A percentile compares a stretch with the other conserved stretches of the same genome.
Conservation (phyloP, 2,329 filamentous ascomycete genomes). For the Botryosphaeria dothidea region DNA sequence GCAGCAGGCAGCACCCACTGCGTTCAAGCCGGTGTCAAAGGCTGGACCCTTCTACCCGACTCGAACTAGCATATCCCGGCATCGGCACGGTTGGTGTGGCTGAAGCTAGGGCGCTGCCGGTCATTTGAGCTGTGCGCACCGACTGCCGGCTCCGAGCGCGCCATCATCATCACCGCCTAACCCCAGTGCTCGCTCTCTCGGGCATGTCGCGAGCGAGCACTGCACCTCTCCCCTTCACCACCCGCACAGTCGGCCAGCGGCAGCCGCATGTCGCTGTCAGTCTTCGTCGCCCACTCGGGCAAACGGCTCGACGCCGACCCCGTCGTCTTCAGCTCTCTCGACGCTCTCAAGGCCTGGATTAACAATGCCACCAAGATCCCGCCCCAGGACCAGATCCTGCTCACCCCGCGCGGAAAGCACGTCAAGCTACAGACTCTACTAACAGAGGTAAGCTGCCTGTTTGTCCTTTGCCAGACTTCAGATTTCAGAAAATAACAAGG, state of each 20-base stretch:
- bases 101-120: conserved; percentile 11
- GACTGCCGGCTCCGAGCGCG: conserved; percentile 22
- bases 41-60: background rate
- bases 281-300: conserved; percentile 92
- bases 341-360: conserved; percentile 83
- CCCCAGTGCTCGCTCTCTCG: conserved; percentile 1
- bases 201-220: conserved; percentile 4
- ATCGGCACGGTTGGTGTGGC: background rate
- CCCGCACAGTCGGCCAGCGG: conserved; percentile 3
- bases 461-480: too few relatives aligned
- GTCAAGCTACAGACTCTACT: conserved; percentile 79
- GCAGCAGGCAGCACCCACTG: background rate
- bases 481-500: background rate
- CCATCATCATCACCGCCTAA: conserved; percentile 24
- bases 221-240: background rate
- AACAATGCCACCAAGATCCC: conserved; percentile 73
- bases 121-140: conserved; percentile 22
- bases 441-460: conserved; percentile 63
- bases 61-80: background rate
- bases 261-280: conserved; percentile 77
- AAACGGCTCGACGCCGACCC: conserved; percentile 79
- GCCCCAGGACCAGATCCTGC: conserved; percentile 76
- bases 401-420: conserved; percentile 82
- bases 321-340: conserved; percentile 73
- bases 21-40: background rate